phyloP scores from a whole-genome alignment of 140 eudicot genomes.

The Oenanthe javanica region DNA sequence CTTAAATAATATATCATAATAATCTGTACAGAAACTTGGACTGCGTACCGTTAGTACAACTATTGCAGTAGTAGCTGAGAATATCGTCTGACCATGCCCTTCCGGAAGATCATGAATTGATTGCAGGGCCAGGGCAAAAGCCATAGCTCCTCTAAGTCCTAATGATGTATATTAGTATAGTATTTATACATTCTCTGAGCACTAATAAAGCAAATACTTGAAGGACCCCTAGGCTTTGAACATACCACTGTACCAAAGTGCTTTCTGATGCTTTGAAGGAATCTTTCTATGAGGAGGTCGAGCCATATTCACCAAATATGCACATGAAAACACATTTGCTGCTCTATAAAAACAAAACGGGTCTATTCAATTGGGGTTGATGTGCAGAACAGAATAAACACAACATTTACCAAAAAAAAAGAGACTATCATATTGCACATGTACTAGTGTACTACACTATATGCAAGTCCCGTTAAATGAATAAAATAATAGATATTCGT shows the following conservation, averaged over 20 bases:
- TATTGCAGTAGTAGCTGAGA: constrained; percentile 96
- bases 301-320: constrained; percentile 80
- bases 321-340: constrained; percentile 92
- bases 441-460: background rate
- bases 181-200: background rate
- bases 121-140: constrained; percentile 98
- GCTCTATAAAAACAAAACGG: constrained; percentile 47
- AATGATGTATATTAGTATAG: constrained; percentile 13
- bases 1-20: background rate
- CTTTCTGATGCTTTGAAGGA: constrained; percentile 89
- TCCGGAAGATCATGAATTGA: constrained; percentile 98
- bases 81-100: constrained; percentile 97
- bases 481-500: background rate
- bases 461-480: background rate
- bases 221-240: constrained; percentile 5
- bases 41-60: constrained; percentile 81
- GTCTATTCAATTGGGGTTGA: background rate
- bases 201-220: constrained; percentile 4
- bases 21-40: background rate
- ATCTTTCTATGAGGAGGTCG: constrained; percentile 81
- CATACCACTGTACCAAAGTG: constrained; percentile 99
- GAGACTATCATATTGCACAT: background rate
- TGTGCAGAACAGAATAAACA: background rate
- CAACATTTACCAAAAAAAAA: background rate
- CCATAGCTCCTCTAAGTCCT: constrained; percentile 99